Conservation (phyloP, 2,329 filamentous ascomycete genomes). For the Cladosporium sp. region DNA sequence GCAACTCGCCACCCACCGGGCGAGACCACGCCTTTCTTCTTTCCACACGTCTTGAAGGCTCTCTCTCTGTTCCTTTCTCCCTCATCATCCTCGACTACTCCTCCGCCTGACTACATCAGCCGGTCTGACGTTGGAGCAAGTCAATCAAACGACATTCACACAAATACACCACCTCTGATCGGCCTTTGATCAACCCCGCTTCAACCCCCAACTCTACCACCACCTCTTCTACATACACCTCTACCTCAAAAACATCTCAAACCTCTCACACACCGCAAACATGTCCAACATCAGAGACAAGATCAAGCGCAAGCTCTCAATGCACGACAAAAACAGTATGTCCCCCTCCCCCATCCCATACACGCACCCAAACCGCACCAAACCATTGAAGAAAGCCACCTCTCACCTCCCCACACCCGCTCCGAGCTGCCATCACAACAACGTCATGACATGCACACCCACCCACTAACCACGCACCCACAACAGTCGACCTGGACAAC, state of each 20-base stretch:
- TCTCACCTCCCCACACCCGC: neutral
- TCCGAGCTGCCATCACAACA: neutral
- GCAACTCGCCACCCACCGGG: too few relatives aligned
- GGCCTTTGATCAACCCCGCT: slow-evolving; percentile 4
- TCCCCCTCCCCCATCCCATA: too few relatives aligned
- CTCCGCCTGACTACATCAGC: slow-evolving; percentile 5
- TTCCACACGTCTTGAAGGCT: neutral
- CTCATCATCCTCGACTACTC: neutral
- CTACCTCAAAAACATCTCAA: too few relatives aligned
- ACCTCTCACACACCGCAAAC: slow-evolving; percentile 15
- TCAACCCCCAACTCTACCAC: neutral
- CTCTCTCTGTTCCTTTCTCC: too few relatives aligned
- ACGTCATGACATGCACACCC: too few relatives aligned
- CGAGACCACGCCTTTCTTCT: neutral
- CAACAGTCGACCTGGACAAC: slow-evolving; percentile 25
- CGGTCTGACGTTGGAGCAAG: too few relatives aligned
- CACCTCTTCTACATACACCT: too few relatives aligned
- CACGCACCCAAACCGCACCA: too few relatives aligned
- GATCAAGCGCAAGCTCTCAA: slow-evolving; percentile 34
- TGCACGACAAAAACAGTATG: slow-evolving; percentile 35
- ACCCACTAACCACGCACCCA: neutral
- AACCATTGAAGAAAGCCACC: too few relatives aligned
- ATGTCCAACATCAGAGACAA: slow-evolving; percentile 34
- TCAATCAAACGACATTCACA: neutral
- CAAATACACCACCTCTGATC: slow-evolving; percentile 2